These are phyloP conservation scores for Ajuga chamaepitys DNA, from an alignment of 257 asterid species.

Conservation along the genomic window DNA sequence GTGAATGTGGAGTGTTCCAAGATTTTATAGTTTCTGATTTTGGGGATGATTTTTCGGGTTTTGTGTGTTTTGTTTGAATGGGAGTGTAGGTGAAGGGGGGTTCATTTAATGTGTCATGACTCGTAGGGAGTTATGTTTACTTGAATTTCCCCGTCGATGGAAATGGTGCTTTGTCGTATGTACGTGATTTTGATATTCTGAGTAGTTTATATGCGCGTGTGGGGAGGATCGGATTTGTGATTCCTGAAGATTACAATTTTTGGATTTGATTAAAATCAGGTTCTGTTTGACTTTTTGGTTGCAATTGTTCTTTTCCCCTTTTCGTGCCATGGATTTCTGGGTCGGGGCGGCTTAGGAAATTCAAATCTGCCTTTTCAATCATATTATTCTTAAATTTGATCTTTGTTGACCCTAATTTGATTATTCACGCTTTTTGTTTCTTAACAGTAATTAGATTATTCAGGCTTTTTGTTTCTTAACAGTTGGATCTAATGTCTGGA, in stretches of 20 bases:
- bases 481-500: slow-evolving; percentile 11
- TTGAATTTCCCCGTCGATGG: slow-evolving; percentile 1
- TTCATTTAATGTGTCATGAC: slow-evolving; percentile 19
- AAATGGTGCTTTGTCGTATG: not conserved
- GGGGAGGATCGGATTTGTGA: slow-evolving; percentile 4
- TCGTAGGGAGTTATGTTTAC: not conserved
- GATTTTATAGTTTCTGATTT: not conserved
- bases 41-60: not conserved
- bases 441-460: not conserved
- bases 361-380: not conserved
- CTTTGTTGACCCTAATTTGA: not conserved
- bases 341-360: slow-evolving; percentile 17
- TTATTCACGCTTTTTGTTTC: not conserved
- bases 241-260: slow-evolving; percentile 14
- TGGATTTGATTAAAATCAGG: slow-evolving; percentile 20
- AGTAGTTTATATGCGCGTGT: slow-evolving; percentile 16
- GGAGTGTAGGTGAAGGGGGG: slow-evolving; percentile 11
- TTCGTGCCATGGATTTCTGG: slow-evolving; percentile 9
- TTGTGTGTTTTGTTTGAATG: slow-evolving; percentile 1
- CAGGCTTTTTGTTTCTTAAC: not conserved
- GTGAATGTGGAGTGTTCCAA: not conserved
- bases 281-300: slow-evolving; percentile 19
- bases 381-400: not conserved
- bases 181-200: not conserved
- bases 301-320: slow-evolving; percentile 7